Conservation (phyloP, 2,329 filamentous ascomycete species). For the Ciborinia camelliae region DNA sequence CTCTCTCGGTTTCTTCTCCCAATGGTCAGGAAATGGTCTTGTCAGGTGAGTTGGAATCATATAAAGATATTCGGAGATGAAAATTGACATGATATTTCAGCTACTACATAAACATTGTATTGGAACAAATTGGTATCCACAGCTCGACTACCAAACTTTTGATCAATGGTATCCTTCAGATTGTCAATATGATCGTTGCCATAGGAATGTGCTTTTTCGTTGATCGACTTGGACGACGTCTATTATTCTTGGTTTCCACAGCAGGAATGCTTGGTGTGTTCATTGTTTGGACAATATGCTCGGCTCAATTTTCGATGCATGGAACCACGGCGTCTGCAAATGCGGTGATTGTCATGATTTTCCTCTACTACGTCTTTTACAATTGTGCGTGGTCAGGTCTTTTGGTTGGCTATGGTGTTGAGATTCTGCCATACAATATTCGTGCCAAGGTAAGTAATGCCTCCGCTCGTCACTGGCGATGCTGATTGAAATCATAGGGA, state of each 20-base stretch:
- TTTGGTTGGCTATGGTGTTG: conserved; percentile 31
- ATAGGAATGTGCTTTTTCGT: conserved; percentile 34
- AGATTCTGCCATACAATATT: conserved; percentile 34
- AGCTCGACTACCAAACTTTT: conserved; percentile 37
- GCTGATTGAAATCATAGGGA: conserved; percentile 25
- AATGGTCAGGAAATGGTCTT: conserved; percentile 55
- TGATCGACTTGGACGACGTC: conserved; percentile 34
- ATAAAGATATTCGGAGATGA: neutral
- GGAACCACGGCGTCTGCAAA: conserved; percentile 24
- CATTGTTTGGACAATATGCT: conserved; percentile 34
- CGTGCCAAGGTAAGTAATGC: conserved; percentile 35
- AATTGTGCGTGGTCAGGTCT: conserved; percentile 36
- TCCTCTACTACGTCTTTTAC: conserved; percentile 47
- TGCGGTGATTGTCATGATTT: conserved; percentile 46
- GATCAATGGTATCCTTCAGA: conserved; percentile 39
- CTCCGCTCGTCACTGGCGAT: neutral
- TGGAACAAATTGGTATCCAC: conserved; percentile 41
- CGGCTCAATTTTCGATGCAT: conserved; percentile 26
- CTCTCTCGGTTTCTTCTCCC: conserved; percentile 52
- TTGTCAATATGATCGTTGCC: conserved; percentile 29
- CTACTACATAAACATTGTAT: conserved; percentile 40
- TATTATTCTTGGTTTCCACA: conserved; percentile 30
- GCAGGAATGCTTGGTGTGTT: conserved; percentile 35
- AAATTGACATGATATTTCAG: conserved; percentile 9
- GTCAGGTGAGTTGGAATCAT: conserved; percentile 29